Conservation (phyloP, 495 filamentous ascomycete genomes). For the Lasiosphaeria ovina region DNA sequence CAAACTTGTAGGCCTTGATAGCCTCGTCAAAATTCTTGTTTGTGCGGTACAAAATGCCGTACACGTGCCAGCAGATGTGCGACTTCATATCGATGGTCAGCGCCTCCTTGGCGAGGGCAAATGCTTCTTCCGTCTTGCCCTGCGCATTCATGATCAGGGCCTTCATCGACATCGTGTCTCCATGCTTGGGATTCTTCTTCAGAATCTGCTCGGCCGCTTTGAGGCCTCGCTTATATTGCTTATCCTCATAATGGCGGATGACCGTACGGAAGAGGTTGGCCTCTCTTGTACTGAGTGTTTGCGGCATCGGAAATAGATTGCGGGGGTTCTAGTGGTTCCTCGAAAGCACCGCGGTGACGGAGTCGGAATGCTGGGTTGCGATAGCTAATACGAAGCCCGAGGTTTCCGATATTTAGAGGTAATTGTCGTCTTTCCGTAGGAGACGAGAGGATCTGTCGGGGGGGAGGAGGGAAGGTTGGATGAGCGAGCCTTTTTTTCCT, state of each 20-base stretch:
- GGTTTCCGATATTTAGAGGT: too few species aligned
- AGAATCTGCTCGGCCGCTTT: constrained; percentile 94
- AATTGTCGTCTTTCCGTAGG: too few species aligned
- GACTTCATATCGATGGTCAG: constrained; percentile 95
- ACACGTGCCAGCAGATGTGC: constrained; percentile 99
- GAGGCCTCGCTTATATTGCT: constrained; percentile 97
- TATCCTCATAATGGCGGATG: constrained; percentile 92
- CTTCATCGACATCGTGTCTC: constrained; percentile 98
- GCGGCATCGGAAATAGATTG: constrained; percentile 57
- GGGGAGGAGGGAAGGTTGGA: background rate
- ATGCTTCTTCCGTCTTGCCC: constrained; percentile 89
- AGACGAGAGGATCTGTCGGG: too few species aligned
- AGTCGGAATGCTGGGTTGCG: too few species aligned
- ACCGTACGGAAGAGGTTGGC: constrained; percentile 88
- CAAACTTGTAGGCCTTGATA: constrained; percentile 97
- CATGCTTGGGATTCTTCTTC: constrained; percentile 90
- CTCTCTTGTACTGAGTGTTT: constrained; percentile 86
- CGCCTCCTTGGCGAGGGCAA: constrained; percentile 85
- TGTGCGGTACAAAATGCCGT: constrained; percentile 88
- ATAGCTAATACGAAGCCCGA: too few species aligned
- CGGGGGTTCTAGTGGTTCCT: constrained; percentile 10
- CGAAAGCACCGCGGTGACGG: background rate
- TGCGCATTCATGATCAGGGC: constrained; percentile 91
- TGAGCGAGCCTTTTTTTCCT: background rate
- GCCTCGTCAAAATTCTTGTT: constrained; percentile 98